These are phyloP conservation scores for Akebia trifoliata DNA, from an alignment of 164 flowering plant genomes.

Conservation along the genomic window DNA sequence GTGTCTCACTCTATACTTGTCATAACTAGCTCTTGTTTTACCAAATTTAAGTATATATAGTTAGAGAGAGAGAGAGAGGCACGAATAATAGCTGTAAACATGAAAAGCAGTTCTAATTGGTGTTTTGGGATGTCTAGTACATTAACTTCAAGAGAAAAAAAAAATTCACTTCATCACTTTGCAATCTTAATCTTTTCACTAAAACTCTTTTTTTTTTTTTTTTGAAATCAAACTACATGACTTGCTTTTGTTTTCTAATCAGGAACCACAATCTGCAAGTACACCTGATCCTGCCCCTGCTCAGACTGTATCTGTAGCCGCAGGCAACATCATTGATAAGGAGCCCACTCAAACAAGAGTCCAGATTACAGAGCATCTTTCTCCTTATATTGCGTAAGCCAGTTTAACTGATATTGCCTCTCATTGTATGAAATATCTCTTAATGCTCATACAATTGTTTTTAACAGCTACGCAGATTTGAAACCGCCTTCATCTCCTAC, in stretches of 20 bases:
- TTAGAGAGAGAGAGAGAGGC: too few species aligned
- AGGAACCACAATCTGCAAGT: conserved; percentile 33
- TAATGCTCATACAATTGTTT: conserved; percentile 3
- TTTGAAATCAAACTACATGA: not conserved
- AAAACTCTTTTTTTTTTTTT: not conserved
- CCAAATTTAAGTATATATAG: too few species aligned
- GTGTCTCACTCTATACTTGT: too few species aligned
- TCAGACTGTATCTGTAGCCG: conserved; percentile 24
- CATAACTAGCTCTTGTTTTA: too few species aligned
- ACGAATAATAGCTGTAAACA: too few species aligned
- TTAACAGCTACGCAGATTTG: conserved; percentile 36
- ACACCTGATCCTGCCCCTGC: conserved; percentile 26
- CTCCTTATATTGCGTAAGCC: conserved; percentile 65
- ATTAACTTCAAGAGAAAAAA: too few species aligned
- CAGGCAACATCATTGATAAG: conserved; percentile 26
- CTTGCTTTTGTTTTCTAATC: conserved; percentile 15
- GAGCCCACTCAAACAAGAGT: conserved; percentile 28
- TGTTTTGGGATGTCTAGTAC: too few species aligned
- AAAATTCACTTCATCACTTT: not conserved
- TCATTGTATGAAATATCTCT: not conserved
- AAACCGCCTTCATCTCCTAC: conserved; percentile 52
- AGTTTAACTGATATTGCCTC: not conserved
- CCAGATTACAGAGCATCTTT: conserved; percentile 37
- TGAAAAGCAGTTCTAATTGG: too few species aligned
- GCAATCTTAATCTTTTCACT: not conserved